A percentile compares a stretch with the other conserved stretches of the same genome.
These are phyloP conservation scores for Austroboletus novae-zelandiae DNA, from an alignment of 1,284 basidiomycete species.

Conservation along the genomic window DNA sequence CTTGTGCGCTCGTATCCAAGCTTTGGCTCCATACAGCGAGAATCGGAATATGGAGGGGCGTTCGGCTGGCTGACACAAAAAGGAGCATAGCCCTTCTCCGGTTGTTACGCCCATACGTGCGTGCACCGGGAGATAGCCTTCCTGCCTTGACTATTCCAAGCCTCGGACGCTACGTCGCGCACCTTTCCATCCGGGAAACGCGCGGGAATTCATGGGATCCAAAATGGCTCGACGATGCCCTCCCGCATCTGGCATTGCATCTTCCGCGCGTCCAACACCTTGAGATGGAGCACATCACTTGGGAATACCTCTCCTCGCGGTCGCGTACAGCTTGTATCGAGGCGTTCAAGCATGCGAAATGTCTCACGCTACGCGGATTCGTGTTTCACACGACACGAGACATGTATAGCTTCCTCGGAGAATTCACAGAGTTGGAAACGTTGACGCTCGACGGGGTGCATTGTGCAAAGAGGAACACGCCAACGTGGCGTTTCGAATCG, in stretches of 20 bases:
- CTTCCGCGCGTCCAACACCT: conserved; percentile 21
- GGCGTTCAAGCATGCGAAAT: conserved; percentile 21
- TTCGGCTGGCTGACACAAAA: conserved; percentile 18
- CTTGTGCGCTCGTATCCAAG: conserved; percentile 35
- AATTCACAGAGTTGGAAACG: conserved; percentile 26
- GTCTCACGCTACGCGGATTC: conserved; percentile 26
- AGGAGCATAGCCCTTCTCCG: conserved; percentile 21
- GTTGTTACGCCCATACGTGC: conserved; percentile 18
- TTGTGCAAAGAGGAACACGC: conserved; percentile 20
- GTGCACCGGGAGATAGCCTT: neutral
- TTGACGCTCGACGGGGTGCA: conserved; percentile 31
- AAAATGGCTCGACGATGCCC: conserved; percentile 31
- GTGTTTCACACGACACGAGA: conserved; percentile 27
- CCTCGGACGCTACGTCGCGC: conserved; percentile 21
- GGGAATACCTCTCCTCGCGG: conserved; percentile 32
- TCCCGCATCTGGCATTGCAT: conserved; percentile 23
- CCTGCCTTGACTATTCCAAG: conserved; percentile 18
- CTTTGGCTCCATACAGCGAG: conserved; percentile 33
- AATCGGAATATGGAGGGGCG: conserved; percentile 27
- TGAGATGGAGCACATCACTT: conserved; percentile 31
- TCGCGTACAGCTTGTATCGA: conserved; percentile 28
- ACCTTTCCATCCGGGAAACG: conserved; percentile 30
- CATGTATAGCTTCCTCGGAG: conserved; percentile 28
- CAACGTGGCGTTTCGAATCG: conserved; percentile 7
- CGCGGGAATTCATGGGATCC: conserved; percentile 34